A percentile compares a stretch with the other conserved stretches of the same genome.
Evolutionary conservation across 2,329 filamentous ascomycete species (phyloP).

Genomic region (Cladophialophora carrionii): DNA sequence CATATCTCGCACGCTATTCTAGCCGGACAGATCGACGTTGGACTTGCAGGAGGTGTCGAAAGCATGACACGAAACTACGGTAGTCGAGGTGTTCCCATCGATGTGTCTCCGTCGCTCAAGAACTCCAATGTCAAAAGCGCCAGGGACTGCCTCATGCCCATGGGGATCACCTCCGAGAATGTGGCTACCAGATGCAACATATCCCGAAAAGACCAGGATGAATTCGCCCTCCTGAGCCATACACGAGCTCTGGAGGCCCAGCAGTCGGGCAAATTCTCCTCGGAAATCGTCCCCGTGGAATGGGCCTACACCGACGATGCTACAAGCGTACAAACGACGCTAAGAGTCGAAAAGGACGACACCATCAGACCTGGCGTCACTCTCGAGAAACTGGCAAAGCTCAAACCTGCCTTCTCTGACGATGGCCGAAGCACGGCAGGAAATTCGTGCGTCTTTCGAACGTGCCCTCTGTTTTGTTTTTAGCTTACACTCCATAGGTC

Average conservation of each 20-base stretch:
- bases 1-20: constrained; percentile 87
- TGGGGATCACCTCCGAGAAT: constrained; percentile 98
- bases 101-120: not conserved
- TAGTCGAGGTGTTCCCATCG: constrained; percentile 42
- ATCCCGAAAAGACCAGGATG: constrained; percentile 76
- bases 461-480: not conserved
- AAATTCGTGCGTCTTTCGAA: constrained; percentile 93
- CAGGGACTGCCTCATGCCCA: constrained; percentile 83
- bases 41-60: constrained; percentile 84
- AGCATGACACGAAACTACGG: constrained; percentile 63
- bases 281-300: constrained; percentile 89
- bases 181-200: constrained; percentile 89
- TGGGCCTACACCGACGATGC: constrained; percentile 72
- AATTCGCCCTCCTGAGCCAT: constrained; percentile 85
- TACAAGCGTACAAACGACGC: constrained; percentile 72
- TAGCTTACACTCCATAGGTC: constrained; percentile 39
- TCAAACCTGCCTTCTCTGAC: constrained; percentile 85
- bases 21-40: constrained; percentile 77
- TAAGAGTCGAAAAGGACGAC: constrained; percentile 83
- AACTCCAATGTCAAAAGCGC: constrained; percentile 54
- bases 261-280: constrained; percentile 86
- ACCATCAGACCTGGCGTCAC: constrained; percentile 90
- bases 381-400: constrained; percentile 76
- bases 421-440: constrained; percentile 89
- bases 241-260: constrained; percentile 84